Base-by-base conservation (phyloP, 139 green algal species). In the Chlorella sp. region DNA sequence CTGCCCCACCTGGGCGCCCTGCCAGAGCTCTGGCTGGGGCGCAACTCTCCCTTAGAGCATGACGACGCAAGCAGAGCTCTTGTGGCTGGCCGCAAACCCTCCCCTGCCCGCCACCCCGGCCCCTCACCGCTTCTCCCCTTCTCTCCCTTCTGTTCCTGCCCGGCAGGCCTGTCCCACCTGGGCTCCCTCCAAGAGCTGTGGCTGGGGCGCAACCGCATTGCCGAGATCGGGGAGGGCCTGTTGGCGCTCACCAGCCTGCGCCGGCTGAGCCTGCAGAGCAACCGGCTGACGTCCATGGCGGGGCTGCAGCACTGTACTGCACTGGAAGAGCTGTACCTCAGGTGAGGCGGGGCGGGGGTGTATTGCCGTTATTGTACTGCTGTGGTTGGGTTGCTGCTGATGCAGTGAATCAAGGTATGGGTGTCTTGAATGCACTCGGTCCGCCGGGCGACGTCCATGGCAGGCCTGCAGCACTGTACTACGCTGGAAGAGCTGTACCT, bases 201-300 rank as follows among this genome's bases (percentile, higher is more conserved):
- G 97, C 92, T 99, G 48, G 97, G 97, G 18, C 93, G 95, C 73
- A 99, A 99, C 93, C 94, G 98, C 36, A 98, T 99, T 21, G 77
- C 91, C 1, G 87, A 93, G 42, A 91, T 98, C 12, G 40, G 69
- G 7, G 40, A 73, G 1, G 85, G 85, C 32, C 85, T 89, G 42
- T 30, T n/a, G 16, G 40, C 30, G 36, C 48, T 94, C 81, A 89
- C 12, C 68, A 48, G 15, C 26, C 93, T 97, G 66, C 64, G 42
- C 24, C 76, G 90, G 30, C 86, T 97, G 66, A 93, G 91, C 60
- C 75, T 97, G 76, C 94, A 95, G 76, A 96, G 93, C 91, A 97
- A 97, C 81, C 94, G 97, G 73, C 91, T 99, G 39, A 95, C 95
- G 48, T 94, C 80, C 80, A 98, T 98, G 93, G 11, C 28, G 11